Percentiles rank a stretch among this genome's conserved stretches.
Conservation (phyloP, 768 basidiomycete species). For the Pleurotus platypus region DNA sequence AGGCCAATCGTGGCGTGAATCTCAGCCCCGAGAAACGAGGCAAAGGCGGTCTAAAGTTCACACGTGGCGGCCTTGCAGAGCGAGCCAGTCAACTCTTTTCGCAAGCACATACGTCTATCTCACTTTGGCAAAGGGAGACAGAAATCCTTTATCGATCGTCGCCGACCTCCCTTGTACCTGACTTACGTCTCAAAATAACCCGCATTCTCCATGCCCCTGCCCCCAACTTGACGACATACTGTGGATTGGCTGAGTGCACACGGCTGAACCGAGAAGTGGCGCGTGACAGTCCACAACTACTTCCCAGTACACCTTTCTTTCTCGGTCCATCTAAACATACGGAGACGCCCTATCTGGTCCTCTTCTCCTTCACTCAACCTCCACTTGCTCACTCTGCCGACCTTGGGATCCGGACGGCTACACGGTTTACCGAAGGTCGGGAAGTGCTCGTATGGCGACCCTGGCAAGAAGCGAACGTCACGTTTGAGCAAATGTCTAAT, state of each 20-base stretch:
- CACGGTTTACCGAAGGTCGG: conserved; percentile 34
- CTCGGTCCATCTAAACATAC: conserved; percentile 14
- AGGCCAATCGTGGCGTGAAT: conserved; percentile 47
- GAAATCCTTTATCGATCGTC: conserved; percentile 30
- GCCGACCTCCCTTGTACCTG: conserved; percentile 25
- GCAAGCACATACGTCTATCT: conserved; percentile 39
- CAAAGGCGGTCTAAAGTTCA: conserved; percentile 36
- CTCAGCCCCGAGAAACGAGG: conserved; percentile 57
- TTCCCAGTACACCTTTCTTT: conserved; percentile 14
- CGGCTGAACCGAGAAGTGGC: conserved; percentile 17
- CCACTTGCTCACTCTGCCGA: conserved; percentile 12
- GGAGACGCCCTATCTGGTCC: conserved; percentile 22
- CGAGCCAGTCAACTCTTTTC: conserved; percentile 40
- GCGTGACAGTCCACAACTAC: conserved; percentile 9
- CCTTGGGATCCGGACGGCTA: conserved; percentile 25
- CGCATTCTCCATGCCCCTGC: conserved; percentile 34
- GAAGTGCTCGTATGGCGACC: conserved; percentile 48
- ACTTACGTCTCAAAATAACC: conserved; percentile 41
- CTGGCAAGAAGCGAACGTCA: conserved; percentile 38
- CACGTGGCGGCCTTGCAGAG: conserved; percentile 54
- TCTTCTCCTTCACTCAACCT: conserved; percentile 32
- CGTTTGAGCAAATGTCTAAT: background rate
- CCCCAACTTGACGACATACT: conserved; percentile 20
- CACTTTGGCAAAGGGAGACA: conserved; percentile 52
- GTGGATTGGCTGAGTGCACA: conserved; percentile 40